A percentile compares a stretch with the other conserved stretches of the same genome.
Evolutionary conservation across 768 basidiomycete species (phyloP).

Genomic region (Pholiota conissans): DNA sequence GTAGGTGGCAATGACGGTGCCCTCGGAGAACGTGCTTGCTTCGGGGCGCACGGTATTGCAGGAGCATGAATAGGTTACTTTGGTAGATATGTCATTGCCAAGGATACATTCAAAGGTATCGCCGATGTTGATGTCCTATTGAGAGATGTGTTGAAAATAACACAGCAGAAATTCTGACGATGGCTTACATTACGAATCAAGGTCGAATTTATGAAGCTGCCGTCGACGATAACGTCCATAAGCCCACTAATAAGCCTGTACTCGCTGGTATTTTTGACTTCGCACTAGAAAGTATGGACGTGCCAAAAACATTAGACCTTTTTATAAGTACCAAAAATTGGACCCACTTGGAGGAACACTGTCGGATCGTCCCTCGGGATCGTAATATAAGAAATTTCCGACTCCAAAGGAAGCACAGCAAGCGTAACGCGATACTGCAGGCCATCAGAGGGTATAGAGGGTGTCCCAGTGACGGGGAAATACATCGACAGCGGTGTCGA

Average conservation of each 20-base stretch:
- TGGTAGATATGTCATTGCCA: slow-evolving; percentile 43
- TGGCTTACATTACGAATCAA: slow-evolving; percentile 36
- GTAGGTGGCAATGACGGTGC: slow-evolving; percentile 42
- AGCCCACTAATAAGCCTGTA: slow-evolving; percentile 55
- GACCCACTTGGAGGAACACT: slow-evolving; percentile 49
- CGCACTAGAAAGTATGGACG: slow-evolving; percentile 30
- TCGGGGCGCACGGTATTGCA: slow-evolving; percentile 34
- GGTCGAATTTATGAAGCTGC: slow-evolving; percentile 57
- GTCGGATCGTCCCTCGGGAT: slow-evolving; percentile 49
- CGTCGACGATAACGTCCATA: slow-evolving; percentile 56
- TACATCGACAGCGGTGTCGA: slow-evolving; percentile 55
- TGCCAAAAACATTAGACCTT: background rate
- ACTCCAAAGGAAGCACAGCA: slow-evolving; percentile 46
- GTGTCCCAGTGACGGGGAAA: slow-evolving; percentile 49
- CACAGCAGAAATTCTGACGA: background rate
- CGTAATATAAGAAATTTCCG: slow-evolving; percentile 44
- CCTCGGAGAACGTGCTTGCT: slow-evolving; percentile 44
- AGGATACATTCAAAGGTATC: slow-evolving; percentile 58
- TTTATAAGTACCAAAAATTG: background rate
- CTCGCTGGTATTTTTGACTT: slow-evolving; percentile 58
- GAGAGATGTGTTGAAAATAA: background rate
- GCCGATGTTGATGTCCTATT: slow-evolving; percentile 45
- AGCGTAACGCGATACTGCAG: slow-evolving; percentile 54
- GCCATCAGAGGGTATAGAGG: slow-evolving; percentile 55
- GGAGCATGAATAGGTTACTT: slow-evolving; percentile 45